A percentile compares a stretch with the other conserved stretches of the same genome.
Evolutionary conservation across 2,329 filamentous ascomycete species (phyloP).

Genomic region (Phaeomoniella chlamydospora): DNA sequence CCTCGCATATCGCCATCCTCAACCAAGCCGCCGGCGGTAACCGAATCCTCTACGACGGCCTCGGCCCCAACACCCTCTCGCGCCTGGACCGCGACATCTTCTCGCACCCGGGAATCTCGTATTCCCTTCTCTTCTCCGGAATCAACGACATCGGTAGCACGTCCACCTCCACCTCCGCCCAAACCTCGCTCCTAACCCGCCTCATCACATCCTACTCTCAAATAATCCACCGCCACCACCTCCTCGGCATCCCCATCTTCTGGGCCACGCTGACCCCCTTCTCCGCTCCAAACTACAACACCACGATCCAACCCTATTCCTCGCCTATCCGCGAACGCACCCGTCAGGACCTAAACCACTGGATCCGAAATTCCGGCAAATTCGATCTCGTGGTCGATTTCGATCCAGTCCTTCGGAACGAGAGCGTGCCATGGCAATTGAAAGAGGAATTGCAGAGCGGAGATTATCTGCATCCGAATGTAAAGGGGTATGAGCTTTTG

Average conservation of each 20-base stretch:
- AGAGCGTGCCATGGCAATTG: conserved; percentile 32
- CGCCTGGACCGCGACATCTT: conserved; percentile 53
- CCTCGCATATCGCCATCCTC: conserved; percentile 38
- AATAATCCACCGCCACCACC: conserved; percentile 40
- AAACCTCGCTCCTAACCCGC: conserved; percentile 31
- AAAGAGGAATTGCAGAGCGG: conserved; percentile 40
- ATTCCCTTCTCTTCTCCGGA: conserved; percentile 52
- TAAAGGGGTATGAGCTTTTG: conserved; percentile 43
- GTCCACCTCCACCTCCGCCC: conserved; percentile 25
- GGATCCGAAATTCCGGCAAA: conserved; percentile 39
- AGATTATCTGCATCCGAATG: conserved; percentile 51
- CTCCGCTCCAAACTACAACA: conserved; percentile 21
- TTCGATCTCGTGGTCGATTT: conserved; percentile 53
- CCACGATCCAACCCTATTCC: conserved; percentile 35
- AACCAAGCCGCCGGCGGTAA: conserved; percentile 61
- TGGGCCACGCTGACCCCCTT: conserved; percentile 56
- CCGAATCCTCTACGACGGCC: conserved; percentile 44
- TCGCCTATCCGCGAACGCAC: conserved; percentile 40
- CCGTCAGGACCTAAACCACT: conserved; percentile 43
- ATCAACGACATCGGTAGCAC: conserved; percentile 53
- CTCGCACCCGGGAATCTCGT: conserved; percentile 40
- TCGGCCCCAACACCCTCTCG: conserved; percentile 46
- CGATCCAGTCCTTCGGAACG: conserved; percentile 40
- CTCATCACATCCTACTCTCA: conserved; percentile 45
- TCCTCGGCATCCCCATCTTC: conserved; percentile 41